Percentiles rank a stretch among this genome's conserved stretches.
phyloP scores from a whole-genome alignment of 2,329 filamentous ascomycete genomes.

The Monilinia fructicola region DNA sequence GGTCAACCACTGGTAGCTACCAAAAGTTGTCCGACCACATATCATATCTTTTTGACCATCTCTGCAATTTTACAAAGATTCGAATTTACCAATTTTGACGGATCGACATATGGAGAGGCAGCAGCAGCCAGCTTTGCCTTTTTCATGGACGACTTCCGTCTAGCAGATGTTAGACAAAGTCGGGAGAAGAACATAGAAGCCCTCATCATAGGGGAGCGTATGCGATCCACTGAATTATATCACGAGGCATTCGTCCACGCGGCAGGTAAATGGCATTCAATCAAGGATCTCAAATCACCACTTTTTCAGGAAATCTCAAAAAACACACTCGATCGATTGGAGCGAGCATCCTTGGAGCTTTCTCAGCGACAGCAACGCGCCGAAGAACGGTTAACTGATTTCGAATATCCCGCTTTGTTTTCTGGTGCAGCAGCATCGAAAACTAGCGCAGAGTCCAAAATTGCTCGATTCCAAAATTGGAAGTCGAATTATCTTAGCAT shows the following conservation, averaged over 20 bases:
- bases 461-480: conserved; percentile 84
- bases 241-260: conserved; percentile 90
- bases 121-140: conserved; percentile 66
- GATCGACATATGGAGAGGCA: conserved; percentile 58
- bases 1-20: conserved; percentile 64
- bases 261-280: conserved; percentile 79
- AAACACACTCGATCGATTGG: conserved; percentile 74
- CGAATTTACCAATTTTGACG: conserved; percentile 56
- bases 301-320: conserved; percentile 69
- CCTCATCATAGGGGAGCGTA: conserved; percentile 82
- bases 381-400: conserved; percentile 74
- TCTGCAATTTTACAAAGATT: conserved; percentile 56
- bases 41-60: conserved; percentile 55
- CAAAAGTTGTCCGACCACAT: conserved; percentile 51
- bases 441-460: conserved; percentile 71
- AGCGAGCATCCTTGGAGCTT: conserved; percentile 78
- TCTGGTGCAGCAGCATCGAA: conserved; percentile 84
- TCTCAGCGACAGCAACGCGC: conserved; percentile 69
- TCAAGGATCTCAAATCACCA: conserved; percentile 64
- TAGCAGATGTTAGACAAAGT: conserved; percentile 79
- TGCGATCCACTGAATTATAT: conserved; percentile 80
- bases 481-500: conserved; percentile 71
- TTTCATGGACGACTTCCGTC: conserved; percentile 72
- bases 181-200: conserved; percentile 87
- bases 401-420: conserved; percentile 89